Percentiles rank a stretch among this genome's conserved stretches.
Conservation (phyloP, 108 stramenopile species). For the Fragilaria crotonensis region DNA sequence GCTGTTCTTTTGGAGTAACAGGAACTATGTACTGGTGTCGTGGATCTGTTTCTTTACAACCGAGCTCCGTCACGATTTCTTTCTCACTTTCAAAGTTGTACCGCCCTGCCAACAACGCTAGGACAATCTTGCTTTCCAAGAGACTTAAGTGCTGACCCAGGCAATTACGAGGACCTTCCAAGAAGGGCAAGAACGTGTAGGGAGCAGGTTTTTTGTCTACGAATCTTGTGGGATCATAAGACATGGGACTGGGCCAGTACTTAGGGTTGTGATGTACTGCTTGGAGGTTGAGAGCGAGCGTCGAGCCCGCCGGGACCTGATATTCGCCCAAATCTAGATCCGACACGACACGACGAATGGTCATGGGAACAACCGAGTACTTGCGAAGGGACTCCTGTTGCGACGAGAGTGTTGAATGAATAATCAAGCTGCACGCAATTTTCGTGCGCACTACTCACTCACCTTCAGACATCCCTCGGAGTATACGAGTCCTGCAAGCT, state of each 20-base stretch:
- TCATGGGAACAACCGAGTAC: slow-evolving; percentile 7
- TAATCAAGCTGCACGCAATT: too few species aligned
- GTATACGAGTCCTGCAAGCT: slow-evolving; percentile 4
- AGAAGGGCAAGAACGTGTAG: slow-evolving; percentile 9
- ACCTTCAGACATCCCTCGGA: slow-evolving; percentile 21
- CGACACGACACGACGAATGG: slow-evolving; percentile 2
- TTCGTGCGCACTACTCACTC: not conserved
- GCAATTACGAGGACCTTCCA: slow-evolving; percentile 11
- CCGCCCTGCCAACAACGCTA: slow-evolving; percentile 8
- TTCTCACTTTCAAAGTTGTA: slow-evolving; percentile 7
- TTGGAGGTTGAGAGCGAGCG: slow-evolving; percentile 3
- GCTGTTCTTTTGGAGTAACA: slow-evolving; percentile 16
- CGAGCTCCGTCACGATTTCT: slow-evolving; percentile 10
- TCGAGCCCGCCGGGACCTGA: not conserved
- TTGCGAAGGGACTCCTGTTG: slow-evolving; percentile 9
- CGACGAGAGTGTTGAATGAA: not conserved
- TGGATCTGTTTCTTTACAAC: slow-evolving; percentile 12
- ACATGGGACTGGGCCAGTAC: slow-evolving; percentile 11
- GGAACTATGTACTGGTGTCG: slow-evolving; percentile 25
- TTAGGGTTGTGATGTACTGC: slow-evolving; percentile 7
- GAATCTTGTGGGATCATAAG: slow-evolving; percentile 5
- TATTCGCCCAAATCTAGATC: slow-evolving; percentile 1
- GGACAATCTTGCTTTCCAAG: slow-evolving; percentile 10
- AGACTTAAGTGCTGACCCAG: slow-evolving; percentile 7
- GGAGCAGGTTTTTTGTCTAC: not conserved